A percentile compares a stretch with the other conserved stretches of the same genome.
Conservation (phyloP, 345 rosid genomes). For the Acer campestre region DNA sequence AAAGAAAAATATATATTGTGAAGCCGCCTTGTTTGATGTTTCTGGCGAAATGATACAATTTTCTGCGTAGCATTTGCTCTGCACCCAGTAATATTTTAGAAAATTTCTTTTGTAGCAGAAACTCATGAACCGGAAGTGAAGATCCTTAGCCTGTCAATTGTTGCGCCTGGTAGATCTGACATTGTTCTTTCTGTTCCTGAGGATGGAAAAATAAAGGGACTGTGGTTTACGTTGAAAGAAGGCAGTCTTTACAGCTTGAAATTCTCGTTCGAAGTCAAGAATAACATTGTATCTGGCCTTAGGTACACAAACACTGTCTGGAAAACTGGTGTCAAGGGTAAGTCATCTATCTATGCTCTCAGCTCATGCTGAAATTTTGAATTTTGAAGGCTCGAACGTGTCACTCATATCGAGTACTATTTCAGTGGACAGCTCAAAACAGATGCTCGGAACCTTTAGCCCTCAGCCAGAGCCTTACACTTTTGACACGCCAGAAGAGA, state of each 20-base stretch:
- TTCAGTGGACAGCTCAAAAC: slow-evolving; percentile 66
- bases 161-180: slow-evolving; percentile 63
- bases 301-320: slow-evolving; percentile 76
- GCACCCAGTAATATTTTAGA: neutral
- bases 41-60: too few species aligned
- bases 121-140: slow-evolving; percentile 78
- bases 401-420: neutral
- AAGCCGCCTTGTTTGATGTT: neutral
- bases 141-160: slow-evolving; percentile 58
- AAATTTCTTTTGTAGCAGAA: slow-evolving; percentile 43
- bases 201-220: slow-evolving; percentile 58
- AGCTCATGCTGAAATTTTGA: neutral
- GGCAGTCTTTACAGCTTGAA: slow-evolving; percentile 64
- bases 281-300: slow-evolving; percentile 86
- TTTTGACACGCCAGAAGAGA: slow-evolving; percentile 66
- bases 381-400: slow-evolving; percentile 1
- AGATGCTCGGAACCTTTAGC: slow-evolving; percentile 83
- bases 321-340: slow-evolving; percentile 76
- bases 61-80: neutral
- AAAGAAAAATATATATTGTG: neutral
- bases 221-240: slow-evolving; percentile 81
- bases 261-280: slow-evolving; percentile 65
- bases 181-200: slow-evolving; percentile 63
- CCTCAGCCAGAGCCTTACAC: slow-evolving; percentile 73
- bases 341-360: slow-evolving; percentile 14